Evolutionary conservation across 2,329 filamentous ascomycete genomes (phyloP).

Genomic region (Nemania sp.): DNA sequence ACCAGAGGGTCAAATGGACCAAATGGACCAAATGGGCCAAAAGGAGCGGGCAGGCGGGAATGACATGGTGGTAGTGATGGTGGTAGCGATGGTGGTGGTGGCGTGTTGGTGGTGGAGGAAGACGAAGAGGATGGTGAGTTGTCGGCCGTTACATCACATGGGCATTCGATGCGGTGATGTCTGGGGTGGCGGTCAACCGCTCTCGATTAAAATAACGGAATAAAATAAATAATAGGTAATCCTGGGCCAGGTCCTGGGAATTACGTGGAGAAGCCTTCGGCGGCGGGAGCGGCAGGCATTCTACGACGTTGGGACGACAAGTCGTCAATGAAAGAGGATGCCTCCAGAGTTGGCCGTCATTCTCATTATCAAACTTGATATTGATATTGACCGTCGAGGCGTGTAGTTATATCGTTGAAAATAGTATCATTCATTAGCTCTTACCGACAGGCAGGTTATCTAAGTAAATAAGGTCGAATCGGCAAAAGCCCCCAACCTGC

Average conservation of each 20-base stretch:
- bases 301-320: not conserved
- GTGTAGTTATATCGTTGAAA: too few relatives aligned
- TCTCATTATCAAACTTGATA: not conserved
- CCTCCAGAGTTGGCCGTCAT: too few relatives aligned
- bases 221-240: not conserved
- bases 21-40: slow-evolving; percentile 9
- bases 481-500: slow-evolving; percentile 16
- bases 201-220: not conserved
- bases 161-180: slow-evolving; percentile 19
- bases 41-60: slow-evolving; percentile 15
- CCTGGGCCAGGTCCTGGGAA: not conserved
- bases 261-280: not conserved
- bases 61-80: slow-evolving; percentile 13
- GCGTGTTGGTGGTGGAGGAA: slow-evolving; percentile 1
- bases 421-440: slow-evolving; percentile 17
- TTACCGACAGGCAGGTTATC: not conserved
- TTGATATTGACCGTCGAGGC: too few relatives aligned
- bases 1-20: too few relatives aligned
- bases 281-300: too few relatives aligned
- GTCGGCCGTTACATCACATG: slow-evolving; percentile 25
- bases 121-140: slow-evolving; percentile 11
- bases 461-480: not conserved
- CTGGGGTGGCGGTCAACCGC: slow-evolving; percentile 26
- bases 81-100: not conserved
- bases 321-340: not conserved